Conservation (phyloP, 257 asterid genomes). For the Eustoma russellianum region DNA sequence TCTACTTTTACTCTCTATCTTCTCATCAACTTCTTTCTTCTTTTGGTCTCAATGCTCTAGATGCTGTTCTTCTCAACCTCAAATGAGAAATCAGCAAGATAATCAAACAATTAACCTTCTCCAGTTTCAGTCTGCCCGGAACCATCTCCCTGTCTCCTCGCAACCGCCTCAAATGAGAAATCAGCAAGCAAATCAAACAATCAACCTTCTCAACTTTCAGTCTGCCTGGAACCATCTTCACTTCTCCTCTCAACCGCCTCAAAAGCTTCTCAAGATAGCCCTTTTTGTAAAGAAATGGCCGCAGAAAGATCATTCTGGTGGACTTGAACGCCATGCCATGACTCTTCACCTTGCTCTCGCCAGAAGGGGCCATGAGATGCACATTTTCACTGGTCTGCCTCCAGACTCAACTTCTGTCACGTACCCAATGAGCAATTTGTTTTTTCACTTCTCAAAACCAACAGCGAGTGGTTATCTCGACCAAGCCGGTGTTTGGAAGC, state of each 20-base stretch:
- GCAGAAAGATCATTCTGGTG: conserved; percentile 39
- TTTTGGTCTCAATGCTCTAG: conserved; percentile 25
- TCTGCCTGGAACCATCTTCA: conserved; percentile 53
- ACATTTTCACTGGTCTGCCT: conserved; percentile 42
- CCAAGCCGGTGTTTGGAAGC: conserved; percentile 54
- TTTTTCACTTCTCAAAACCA: conserved; percentile 50
- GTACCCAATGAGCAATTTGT: conserved; percentile 11
- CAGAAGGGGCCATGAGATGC: conserved; percentile 61
- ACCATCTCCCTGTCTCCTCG: conserved; percentile 35
- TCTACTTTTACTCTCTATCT: conserved; percentile 28
- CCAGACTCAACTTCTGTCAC: conserved; percentile 15
- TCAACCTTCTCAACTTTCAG: conserved; percentile 34
- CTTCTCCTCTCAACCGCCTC: conserved; percentile 31
- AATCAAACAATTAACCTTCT: conserved; percentile 34
- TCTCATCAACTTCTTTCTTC: conserved; percentile 34
- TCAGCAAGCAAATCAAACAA: conserved; percentile 11
- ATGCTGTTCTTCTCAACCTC: conserved; percentile 13
- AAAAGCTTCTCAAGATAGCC: conserved; percentile 43
- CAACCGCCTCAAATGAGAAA: conserved; percentile 19
- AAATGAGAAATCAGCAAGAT: conserved; percentile 2
- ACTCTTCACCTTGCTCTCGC: conserved; percentile 63
- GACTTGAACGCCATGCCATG: conserved; percentile 68
- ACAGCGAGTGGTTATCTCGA: conserved; percentile 61
- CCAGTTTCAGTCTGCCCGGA: conserved; percentile 42
- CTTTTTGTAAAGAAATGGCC: conserved; percentile 81